Conservation (phyloP, 495 filamentous ascomycete genomes). For the Podospora sp. region DNA sequence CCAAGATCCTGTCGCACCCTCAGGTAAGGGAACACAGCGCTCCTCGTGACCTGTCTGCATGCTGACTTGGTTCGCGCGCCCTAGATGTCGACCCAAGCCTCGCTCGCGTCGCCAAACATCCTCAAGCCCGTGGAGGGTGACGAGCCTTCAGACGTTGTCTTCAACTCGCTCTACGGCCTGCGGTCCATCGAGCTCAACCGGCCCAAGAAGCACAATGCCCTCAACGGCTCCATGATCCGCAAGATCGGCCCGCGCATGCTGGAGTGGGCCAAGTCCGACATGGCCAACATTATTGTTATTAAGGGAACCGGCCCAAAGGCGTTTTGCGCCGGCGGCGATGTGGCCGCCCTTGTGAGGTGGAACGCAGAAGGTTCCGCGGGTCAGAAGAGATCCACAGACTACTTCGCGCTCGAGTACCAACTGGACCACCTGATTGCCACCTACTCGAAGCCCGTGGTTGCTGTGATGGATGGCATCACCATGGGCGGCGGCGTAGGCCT, state of each 20-base stretch:
- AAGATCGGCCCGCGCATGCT: slow-evolving; percentile 86
- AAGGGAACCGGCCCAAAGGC: slow-evolving; percentile 83
- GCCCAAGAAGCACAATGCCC: slow-evolving; percentile 83
- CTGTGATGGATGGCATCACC: slow-evolving; percentile 96
- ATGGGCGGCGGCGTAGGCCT: slow-evolving; percentile 98
- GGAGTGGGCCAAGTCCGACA: slow-evolving; percentile 91
- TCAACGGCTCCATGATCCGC: slow-evolving; percentile 89
- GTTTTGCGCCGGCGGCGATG: slow-evolving; percentile 93
- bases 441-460: slow-evolving; percentile 88
- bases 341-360: slow-evolving; percentile 70
- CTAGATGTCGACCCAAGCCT: slow-evolving; percentile 61
- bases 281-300: slow-evolving; percentile 90
- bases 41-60: background rate
- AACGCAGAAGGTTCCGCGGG: slow-evolving; percentile 71
- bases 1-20: slow-evolving; percentile 71
- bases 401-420: slow-evolving; percentile 90
- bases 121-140: slow-evolving; percentile 59
- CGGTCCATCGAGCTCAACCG: slow-evolving; percentile 94
- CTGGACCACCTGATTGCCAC: slow-evolving; percentile 96
- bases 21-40: slow-evolving; percentile 46
- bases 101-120: slow-evolving; percentile 23
- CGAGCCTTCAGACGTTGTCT: slow-evolving; percentile 88
- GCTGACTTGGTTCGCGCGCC: background rate
- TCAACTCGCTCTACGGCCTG: slow-evolving; percentile 82
- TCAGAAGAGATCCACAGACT: slow-evolving; percentile 69